phyloP scores from a whole-genome alignment of 1,284 basidiomycete species.

The Sphaerobolus stellatus region DNA sequence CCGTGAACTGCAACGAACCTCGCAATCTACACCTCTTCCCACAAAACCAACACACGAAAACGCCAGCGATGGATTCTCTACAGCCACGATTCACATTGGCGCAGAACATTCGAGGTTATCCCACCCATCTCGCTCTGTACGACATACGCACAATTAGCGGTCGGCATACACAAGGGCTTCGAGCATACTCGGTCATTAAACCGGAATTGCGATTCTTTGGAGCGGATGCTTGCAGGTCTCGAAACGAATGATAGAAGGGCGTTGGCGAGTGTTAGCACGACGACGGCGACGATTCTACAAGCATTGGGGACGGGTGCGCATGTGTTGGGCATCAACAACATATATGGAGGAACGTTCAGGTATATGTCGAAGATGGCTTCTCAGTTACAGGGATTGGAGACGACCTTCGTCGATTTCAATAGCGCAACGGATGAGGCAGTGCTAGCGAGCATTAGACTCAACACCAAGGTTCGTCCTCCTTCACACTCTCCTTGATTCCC shows the following conservation, averaged over 20 bases:
- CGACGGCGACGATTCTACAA: slow-evolving; percentile 80
- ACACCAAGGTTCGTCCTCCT: slow-evolving; percentile 71
- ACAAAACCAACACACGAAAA: slow-evolving; percentile 5
- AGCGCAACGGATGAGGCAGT: slow-evolving; percentile 64
- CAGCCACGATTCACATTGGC: slow-evolving; percentile 86
- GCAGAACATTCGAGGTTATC: slow-evolving; percentile 88
- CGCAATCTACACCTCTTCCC: no score
- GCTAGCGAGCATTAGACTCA: slow-evolving; percentile 60
- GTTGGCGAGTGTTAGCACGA: slow-evolving; percentile 83
- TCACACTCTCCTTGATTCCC: neutral
- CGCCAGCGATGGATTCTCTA: slow-evolving; percentile 61
- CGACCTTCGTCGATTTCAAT: slow-evolving; percentile 86
- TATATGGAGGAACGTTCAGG: slow-evolving; percentile 91
- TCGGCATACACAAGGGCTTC: slow-evolving; percentile 88
- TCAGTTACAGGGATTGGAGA: slow-evolving; percentile 70
- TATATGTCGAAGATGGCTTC: slow-evolving; percentile 81
- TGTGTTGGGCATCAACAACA: slow-evolving; percentile 85
- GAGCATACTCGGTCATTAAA: slow-evolving; percentile 92
- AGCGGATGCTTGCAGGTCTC: slow-evolving; percentile 69
- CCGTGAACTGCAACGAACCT: no score
- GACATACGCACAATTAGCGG: slow-evolving; percentile 83
- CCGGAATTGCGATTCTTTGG: slow-evolving; percentile 83
- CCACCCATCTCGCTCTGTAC: slow-evolving; percentile 89
- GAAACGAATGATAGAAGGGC: no score
- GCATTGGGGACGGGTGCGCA: slow-evolving; percentile 76